phyloP scores from a whole-genome alignment of 768 basidiomycete species.

The Phlebiopsis flavidoalba region DNA sequence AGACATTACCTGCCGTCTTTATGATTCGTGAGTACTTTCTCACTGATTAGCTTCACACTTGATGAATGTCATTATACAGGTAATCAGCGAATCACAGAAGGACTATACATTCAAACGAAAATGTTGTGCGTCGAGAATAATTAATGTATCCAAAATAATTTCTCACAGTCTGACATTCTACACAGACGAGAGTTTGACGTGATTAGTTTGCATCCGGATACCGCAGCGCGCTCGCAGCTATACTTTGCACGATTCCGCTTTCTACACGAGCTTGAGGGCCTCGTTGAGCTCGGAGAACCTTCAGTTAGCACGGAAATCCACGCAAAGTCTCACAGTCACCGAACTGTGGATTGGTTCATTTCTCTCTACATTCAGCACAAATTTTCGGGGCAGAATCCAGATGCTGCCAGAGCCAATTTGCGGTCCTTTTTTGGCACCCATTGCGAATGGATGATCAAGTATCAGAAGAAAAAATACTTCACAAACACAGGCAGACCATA shows the following conservation, averaged over 20 bases:
- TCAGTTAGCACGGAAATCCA: no score
- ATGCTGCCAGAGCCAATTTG: not conserved
- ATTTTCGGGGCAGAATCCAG: not conserved
- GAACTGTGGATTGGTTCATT: not conserved
- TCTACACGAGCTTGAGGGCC: not conserved
- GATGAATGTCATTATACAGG: not conserved
- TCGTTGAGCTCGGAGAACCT: not conserved
- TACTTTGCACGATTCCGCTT: not conserved
- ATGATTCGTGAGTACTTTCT: not conserved
- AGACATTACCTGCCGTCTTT: not conserved
- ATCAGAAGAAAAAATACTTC: not conserved
- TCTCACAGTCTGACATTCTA: not conserved
- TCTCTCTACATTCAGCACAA: not conserved
- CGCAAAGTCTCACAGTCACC: not conserved
- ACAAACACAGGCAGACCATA: not conserved
- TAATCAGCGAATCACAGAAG: not conserved
- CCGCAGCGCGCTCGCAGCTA: not conserved
- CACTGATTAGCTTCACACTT: not conserved
- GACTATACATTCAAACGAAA: not conserved
- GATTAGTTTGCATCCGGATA: not conserved
- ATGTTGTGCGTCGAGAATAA: not conserved
- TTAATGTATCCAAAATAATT: not conserved
- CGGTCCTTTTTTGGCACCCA: not conserved
- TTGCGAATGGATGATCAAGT: not conserved
- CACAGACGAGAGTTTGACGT: not conserved